A percentile compares a stretch with the other conserved stretches of the same genome.
phyloP scores from a whole-genome alignment of 2,329 filamentous ascomycete genomes.

The Coniochaeta sp. region DNA sequence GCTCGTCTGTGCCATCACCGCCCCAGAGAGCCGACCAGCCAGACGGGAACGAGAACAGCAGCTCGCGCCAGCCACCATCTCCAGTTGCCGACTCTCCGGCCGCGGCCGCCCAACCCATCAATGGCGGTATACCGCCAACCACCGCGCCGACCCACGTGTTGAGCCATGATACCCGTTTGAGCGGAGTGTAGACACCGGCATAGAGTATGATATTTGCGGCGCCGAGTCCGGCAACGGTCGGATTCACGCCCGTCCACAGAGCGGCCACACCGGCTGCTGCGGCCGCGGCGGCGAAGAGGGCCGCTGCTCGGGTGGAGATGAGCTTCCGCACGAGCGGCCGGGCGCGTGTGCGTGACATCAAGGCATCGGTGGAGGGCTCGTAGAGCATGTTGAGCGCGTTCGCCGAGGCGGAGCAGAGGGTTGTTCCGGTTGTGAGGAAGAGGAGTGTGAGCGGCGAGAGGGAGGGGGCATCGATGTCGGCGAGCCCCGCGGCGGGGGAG shows the following conservation, averaged over 20 bases:
- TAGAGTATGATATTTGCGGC: constrained; percentile 82
- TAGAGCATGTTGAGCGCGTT: constrained; percentile 98
- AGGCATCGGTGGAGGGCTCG: constrained; percentile 80
- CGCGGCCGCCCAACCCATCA: constrained; percentile 98
- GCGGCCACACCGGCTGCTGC: constrained; percentile 62
- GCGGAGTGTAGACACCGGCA: constrained; percentile 83
- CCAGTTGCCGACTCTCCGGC: constrained; percentile 78
- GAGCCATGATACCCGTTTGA: constrained; percentile 77
- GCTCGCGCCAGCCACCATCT: constrained; percentile 68
- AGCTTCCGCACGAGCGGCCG: constrained; percentile 79
- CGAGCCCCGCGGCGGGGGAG: constrained; percentile 46
- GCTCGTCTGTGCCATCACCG: not conserved
- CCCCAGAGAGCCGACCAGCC: not conserved
- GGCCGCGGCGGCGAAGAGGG: constrained; percentile 70
- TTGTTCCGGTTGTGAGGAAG: constrained; percentile 84
- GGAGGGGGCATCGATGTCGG: constrained; percentile 61
- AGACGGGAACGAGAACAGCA: constrained; percentile 45
- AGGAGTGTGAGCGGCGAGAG: constrained; percentile 85
- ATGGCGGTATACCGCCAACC: constrained; percentile 84
- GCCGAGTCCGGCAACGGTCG: constrained; percentile 81
- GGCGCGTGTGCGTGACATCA: constrained; percentile 90
- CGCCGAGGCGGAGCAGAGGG: constrained; percentile 81
- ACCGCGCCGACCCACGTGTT: constrained; percentile 96
- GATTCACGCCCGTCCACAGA: constrained; percentile 86
- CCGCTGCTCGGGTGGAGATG: constrained; percentile 61